A percentile compares a stretch with the other conserved stretches of the same genome.
These are phyloP conservation scores for Monilinia polystroma DNA, from an alignment of 2,329 filamentous ascomycete genomes.

Conservation along the genomic window DNA sequence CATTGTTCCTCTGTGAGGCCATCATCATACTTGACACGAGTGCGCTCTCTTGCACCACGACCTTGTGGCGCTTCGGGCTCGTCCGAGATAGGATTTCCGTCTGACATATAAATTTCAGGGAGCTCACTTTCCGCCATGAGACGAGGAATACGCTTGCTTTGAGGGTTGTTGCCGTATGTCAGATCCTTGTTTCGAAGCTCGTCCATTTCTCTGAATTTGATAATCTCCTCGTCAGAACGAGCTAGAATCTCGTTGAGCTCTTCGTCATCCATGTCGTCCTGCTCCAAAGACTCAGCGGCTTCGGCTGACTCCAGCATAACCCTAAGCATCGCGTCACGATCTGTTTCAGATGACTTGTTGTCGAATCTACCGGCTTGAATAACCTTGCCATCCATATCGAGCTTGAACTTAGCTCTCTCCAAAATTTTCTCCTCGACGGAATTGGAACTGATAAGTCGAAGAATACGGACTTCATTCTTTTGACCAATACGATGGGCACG, in stretches of 20 bases:
- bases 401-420: conserved; percentile 93
- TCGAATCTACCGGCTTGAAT: conserved; percentile 99
- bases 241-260: conserved; percentile 94
- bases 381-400: conserved; percentile 99
- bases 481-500: conserved; percentile 99
- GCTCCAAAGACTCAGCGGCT: conserved; percentile 66
- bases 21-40: conserved; percentile 92
- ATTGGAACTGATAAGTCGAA: conserved; percentile 92
- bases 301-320: conserved; percentile 86
- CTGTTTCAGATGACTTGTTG: conserved; percentile 97
- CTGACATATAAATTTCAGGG: conserved; percentile 88
- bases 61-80: conserved; percentile 77
- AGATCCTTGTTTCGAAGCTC: conserved; percentile 65
- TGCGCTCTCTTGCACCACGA: conserved; percentile 91
- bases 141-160: conserved; percentile 67
- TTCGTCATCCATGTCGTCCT: conserved; percentile 98
- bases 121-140: conserved; percentile 85
- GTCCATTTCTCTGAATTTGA: conserved; percentile 79
- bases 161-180: conserved; percentile 66
- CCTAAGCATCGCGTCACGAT: conserved; percentile 93
- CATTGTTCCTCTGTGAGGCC: conserved; percentile 98
- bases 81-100: conserved; percentile 77
- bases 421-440: conserved; percentile 99
- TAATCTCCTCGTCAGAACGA: conserved; percentile 77
- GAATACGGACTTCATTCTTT: conserved; percentile 97